These are phyloP conservation scores for Ophiostoma quercus DNA, from an alignment of 2,329 filamentous ascomycete species.

Conservation along the genomic window DNA sequence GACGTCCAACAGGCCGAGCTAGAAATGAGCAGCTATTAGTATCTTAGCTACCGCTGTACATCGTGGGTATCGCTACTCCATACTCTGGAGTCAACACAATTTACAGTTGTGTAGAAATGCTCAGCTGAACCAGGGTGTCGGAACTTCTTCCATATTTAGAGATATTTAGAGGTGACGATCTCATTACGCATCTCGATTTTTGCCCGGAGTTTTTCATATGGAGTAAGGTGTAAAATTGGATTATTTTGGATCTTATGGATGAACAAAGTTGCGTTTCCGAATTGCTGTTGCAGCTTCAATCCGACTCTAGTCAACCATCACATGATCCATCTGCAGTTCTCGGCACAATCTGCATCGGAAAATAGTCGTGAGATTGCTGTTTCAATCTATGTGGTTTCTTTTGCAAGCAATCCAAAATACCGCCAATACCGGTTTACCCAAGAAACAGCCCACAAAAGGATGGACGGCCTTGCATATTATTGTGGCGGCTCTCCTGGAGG, in stretches of 20 bases:
- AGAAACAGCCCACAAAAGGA: constrained; percentile 2
- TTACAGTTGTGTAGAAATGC: constrained; percentile 15
- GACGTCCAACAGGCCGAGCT: neutral
- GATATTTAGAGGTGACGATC: constrained; percentile 13
- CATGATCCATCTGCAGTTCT: neutral
- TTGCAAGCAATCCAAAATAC: neutral
- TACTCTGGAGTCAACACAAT: neutral
- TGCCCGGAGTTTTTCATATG: neutral
- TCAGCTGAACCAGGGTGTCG: constrained; percentile 15
- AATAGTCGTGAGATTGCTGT: neutral
- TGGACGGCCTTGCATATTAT: neutral
- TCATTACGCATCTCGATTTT: neutral
- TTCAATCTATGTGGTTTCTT: neutral
- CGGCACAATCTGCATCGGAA: neutral
- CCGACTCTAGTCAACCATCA: neutral
- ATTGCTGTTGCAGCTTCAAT: too few species aligned
- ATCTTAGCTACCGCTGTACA: too few species aligned
- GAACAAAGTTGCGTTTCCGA: neutral
- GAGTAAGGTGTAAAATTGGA: too few species aligned
- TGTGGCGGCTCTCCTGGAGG: constrained; percentile 4
- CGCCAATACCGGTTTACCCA: neutral
- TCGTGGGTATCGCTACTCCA: neutral
- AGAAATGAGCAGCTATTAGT: neutral
- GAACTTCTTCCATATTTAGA: neutral
- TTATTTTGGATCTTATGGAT: too few species aligned